Evolutionary conservation across 306 rosid species (phyloP).

Genomic region (Gillenia trifoliata): DNA sequence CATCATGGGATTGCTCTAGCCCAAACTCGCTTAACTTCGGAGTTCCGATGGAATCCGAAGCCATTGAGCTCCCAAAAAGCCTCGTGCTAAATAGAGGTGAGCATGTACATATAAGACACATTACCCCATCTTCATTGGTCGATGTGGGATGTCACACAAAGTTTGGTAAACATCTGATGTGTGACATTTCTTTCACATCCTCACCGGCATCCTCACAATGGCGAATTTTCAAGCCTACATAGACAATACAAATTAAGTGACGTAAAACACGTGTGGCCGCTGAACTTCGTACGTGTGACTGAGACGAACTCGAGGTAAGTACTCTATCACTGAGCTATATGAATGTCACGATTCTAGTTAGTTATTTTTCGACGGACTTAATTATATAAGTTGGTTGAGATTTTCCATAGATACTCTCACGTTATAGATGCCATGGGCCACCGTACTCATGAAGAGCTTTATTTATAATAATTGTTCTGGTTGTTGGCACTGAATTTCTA

Average conservation of each 20-base stretch:
- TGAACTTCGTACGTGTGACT: too few relatives aligned
- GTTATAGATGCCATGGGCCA: conserved; percentile 1
- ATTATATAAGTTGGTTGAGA: conserved; percentile 1
- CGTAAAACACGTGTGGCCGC: accelerated
- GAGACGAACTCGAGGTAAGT: background rate
- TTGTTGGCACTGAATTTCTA: conserved; percentile 12
- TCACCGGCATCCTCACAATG: background rate
- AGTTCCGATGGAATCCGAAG: too few relatives aligned
- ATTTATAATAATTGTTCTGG: background rate
- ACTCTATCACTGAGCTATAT: background rate
- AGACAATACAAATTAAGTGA: background rate
- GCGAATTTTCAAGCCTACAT: background rate
- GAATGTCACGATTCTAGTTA: background rate
- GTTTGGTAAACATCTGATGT: too few relatives aligned
- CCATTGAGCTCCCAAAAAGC: too few relatives aligned
- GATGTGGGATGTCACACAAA: too few relatives aligned
- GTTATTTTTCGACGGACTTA: background rate
- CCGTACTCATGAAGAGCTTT: background rate
- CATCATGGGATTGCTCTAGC: too few relatives aligned
- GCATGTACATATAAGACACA: too few relatives aligned
- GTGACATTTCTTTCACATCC: too few relatives aligned
- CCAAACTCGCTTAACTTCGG: too few relatives aligned
- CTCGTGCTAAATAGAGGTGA: too few relatives aligned
- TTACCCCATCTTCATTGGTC: too few relatives aligned
- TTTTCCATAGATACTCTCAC: conserved; percentile 2